These are phyloP conservation scores for Pseudonitzschia multiseries DNA, from an alignment of 108 stramenopile species.

Conservation along the genomic window DNA sequence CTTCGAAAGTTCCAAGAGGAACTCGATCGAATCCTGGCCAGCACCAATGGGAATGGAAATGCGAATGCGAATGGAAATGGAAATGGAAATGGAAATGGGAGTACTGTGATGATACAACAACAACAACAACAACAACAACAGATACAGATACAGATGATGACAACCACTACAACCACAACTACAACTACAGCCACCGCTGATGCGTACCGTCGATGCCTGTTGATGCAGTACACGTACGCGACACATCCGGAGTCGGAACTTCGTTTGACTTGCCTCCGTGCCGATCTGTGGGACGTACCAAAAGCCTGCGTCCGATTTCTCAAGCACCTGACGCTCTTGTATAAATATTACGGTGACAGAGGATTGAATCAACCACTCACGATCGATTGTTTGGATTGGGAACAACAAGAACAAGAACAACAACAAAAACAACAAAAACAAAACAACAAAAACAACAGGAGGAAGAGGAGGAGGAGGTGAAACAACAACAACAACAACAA, in stretches of 20 bases:
- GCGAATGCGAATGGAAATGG: too few species aligned
- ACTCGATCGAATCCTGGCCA: neutral
- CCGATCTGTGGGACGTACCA: neutral
- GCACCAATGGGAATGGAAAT: too few species aligned
- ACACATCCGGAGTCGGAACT: neutral
- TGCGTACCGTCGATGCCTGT: neutral
- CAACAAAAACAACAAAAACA: neutral
- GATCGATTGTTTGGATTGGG: neutral
- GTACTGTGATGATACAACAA: too few species aligned
- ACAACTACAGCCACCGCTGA: neutral
- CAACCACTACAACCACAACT: too few species aligned
- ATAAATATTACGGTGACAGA: slow-evolving; percentile 1
- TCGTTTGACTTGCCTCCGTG: neutral
- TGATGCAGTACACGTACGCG: neutral
- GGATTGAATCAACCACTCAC: neutral
- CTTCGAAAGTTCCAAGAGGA: neutral
- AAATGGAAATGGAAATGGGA: too few species aligned
- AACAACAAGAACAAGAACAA: neutral
- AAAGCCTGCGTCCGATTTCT: slow-evolving; percentile 3
- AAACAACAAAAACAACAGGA: neutral
- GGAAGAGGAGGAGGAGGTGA: too few species aligned
- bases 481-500: neutral
- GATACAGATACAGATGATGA: too few species aligned
- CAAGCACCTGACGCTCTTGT: neutral
- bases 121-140: too few species aligned